A percentile compares a stretch with the other conserved stretches of the same genome.
Conservation (phyloP, 129 eudicot genomes). For the Deinandra increscens region DNA sequence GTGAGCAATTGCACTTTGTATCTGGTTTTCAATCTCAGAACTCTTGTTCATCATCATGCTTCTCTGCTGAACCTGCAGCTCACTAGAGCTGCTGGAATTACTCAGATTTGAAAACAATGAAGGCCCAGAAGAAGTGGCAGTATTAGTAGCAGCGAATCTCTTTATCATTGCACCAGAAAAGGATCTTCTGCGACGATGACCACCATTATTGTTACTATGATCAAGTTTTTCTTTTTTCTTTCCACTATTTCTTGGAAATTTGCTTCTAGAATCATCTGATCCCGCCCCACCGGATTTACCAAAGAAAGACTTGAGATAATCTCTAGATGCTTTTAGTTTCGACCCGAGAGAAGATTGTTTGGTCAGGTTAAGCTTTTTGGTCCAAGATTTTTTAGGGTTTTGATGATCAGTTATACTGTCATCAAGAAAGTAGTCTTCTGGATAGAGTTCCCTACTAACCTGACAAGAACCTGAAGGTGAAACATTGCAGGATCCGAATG, state of each 20-base stretch:
- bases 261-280: constrained; percentile 39
- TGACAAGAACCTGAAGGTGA: constrained; percentile 75
- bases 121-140: constrained; percentile 39
- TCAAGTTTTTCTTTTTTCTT: constrained; percentile 43
- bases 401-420: constrained; percentile 18
- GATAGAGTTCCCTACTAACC: constrained; percentile 72
- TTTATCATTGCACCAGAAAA: constrained; percentile 70
- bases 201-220: constrained; percentile 21
- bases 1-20: constrained; percentile 93
- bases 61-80: constrained; percentile 45
- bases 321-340: constrained; percentile 59
- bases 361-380: constrained; percentile 53
- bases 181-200: constrained; percentile 63
- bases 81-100: constrained; percentile 38
- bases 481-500: constrained; percentile 76
- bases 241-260: constrained; percentile 25
- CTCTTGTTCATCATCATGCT: constrained; percentile 41
- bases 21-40: constrained; percentile 67
- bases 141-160: constrained; percentile 45
- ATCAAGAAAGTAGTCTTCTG: constrained; percentile 57
- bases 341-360: constrained; percentile 55
- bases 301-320: constrained; percentile 69
- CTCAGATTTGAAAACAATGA: constrained; percentile 42
- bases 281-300: constrained; percentile 47
- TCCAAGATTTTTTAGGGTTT: constrained; percentile 63